Evolutionary conservation across 2,329 filamentous ascomycete genomes (phyloP), one percentile per base, ranked within the genome.

Genomic region (Beauveria pseudobassiana): DNA sequence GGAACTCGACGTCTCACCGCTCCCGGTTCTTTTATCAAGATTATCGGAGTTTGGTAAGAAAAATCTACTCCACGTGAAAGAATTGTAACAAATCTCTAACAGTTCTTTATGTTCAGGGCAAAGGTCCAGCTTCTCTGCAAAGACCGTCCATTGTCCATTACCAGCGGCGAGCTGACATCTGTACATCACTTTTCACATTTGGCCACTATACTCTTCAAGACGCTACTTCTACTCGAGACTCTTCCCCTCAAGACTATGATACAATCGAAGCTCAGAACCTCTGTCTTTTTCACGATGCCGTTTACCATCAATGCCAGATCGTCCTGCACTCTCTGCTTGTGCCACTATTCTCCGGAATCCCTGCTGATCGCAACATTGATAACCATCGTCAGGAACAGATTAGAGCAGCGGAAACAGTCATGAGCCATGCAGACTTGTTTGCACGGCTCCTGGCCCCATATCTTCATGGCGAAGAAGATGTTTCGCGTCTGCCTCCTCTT

Each of bases 271-370:
- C n/a, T 3, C 43, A 49, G n/a, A 58, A 50, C 26, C 28, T 58
- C 2, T 24, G 20, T 5, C 18, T 58, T 9, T 50, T 58, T 38
- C 55, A 58, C n/a, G 55, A 58, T 16, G 28, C 55, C 28, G 26
- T 58, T 8, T 58, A 58, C n/a, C 45, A 58, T 20, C 55, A 58
- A 58, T 58, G 55, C 46, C 55, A 58, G 12, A 50, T 58, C 20
- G 43, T 58, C 18, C n/a, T 58, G 24, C 55, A 58, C 55, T 58
- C 55, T 3, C 14, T 58, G 10, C 3, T 48, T 22, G 55, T 58
- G 18, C 55, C 55, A 6, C 55, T 58, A 20, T 58, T 58, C 14
- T 58, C 55, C 1, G 55, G 55, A 1, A 58, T 58, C 20, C 55
- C 55, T 5, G 55, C 28, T n/a, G 55, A 49, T 24, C 55, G 55